These are phyloP conservation scores for Lizonia empirigonia DNA, from an alignment of 2,329 filamentous ascomycete genomes.

Conservation along the genomic window DNA sequence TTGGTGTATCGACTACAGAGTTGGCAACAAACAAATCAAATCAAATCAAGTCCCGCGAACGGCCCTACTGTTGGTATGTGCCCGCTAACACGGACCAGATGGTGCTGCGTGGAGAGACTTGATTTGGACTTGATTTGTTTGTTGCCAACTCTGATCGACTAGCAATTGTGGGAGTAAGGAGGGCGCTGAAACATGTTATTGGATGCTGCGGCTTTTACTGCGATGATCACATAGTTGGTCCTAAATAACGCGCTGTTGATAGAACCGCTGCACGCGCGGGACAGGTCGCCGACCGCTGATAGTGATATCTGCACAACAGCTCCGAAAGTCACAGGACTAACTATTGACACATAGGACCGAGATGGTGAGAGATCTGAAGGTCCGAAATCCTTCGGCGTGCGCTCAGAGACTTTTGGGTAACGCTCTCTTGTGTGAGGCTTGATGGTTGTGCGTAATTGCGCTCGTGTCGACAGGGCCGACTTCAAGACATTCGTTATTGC, in stretches of 20 bases:
- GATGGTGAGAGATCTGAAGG: slow-evolving; percentile 5
- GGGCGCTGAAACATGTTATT: slow-evolving; percentile 14
- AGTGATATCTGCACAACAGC: not conserved
- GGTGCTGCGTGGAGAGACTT: no score
- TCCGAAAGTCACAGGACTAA: not conserved
- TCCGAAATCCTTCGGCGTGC: slow-evolving; percentile 6
- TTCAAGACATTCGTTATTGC: not conserved
- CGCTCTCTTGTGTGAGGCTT: slow-evolving; percentile 2
- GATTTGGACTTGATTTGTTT: no score
- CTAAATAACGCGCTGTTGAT: slow-evolving; percentile 18
- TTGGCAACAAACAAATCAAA: no score
- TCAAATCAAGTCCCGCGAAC: no score
- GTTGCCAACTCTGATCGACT: no score
- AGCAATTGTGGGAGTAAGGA: slow-evolving; percentile 4
- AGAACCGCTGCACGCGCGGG: slow-evolving; percentile 17
- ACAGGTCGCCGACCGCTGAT: slow-evolving; percentile 1
- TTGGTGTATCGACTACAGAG: slow-evolving; percentile 1
- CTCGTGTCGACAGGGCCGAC: slow-evolving; percentile 10
- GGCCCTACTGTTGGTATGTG: no score
- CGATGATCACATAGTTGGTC: slow-evolving; percentile 8
- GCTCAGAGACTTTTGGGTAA: slow-evolving; percentile 1
- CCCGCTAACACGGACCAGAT: no score
- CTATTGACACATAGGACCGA: slow-evolving; percentile 15
- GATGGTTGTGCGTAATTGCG: slow-evolving; percentile 20
- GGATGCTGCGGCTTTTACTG: slow-evolving; percentile 2